Conservation (phyloP, 768 basidiomycete genomes). For the Xerocomus spinulosus region DNA sequence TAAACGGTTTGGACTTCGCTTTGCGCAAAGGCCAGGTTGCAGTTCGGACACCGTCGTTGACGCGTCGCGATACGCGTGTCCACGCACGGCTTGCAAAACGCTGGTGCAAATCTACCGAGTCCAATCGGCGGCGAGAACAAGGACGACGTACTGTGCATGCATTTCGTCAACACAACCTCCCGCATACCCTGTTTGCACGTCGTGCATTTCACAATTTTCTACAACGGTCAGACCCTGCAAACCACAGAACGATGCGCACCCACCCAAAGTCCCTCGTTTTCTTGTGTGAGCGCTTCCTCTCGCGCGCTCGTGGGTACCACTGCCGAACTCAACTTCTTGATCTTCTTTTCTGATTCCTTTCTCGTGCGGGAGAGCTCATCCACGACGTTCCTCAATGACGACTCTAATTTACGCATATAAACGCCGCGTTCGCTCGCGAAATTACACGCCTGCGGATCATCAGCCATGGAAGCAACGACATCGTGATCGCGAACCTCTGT, state of each 20-base stretch:
- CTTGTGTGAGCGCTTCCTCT: conserved; percentile 38
- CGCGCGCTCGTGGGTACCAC: conserved; percentile 28
- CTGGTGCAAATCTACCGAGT: conserved; percentile 35
- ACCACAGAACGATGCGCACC: conserved; percentile 9
- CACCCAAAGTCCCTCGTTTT: conserved; percentile 60
- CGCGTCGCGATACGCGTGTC: conserved; percentile 85
- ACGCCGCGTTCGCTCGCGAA: conserved; percentile 31
- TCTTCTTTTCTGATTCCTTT: conserved; percentile 51
- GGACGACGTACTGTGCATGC: conserved; percentile 79
- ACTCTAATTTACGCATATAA: conserved; percentile 21
- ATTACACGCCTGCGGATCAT: conserved; percentile 22
- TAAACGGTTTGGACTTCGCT: conserved; percentile 73
- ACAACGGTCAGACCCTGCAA: background rate
- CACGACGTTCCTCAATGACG: conserved; percentile 27
- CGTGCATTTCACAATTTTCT: conserved; percentile 81
- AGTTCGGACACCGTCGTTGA: conserved; percentile 92
- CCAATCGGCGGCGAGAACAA: background rate
- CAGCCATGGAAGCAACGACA: background rate
- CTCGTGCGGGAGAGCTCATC: conserved; percentile 46
- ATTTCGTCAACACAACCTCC: conserved; percentile 77
- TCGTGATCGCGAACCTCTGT: conserved; percentile 35
- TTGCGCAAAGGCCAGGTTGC: conserved; percentile 74
- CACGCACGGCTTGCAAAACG: conserved; percentile 81
- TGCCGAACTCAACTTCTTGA: conserved; percentile 38
- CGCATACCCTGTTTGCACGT: conserved; percentile 80